phyloP scores from a whole-genome alignment of 2,329 filamentous ascomycete genomes.

The Epichloe sibirici region DNA sequence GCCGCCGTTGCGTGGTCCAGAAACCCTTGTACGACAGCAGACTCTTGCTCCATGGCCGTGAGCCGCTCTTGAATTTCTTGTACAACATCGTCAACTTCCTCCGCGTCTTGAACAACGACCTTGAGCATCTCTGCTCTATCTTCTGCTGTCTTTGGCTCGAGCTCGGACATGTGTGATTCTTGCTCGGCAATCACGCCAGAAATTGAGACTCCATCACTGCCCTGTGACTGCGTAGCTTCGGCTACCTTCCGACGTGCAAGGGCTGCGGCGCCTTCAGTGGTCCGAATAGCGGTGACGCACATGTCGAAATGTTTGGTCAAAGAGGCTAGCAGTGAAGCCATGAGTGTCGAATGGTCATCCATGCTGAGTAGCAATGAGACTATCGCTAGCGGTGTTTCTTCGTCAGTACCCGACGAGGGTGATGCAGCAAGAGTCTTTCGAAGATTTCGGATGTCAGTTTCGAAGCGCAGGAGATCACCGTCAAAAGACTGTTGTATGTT shows the following conservation, averaged over 20 bases:
- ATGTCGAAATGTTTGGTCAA: constrained; percentile 84
- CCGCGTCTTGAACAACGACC: constrained; percentile 62
- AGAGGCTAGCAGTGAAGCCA: constrained; percentile 69
- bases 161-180: constrained; percentile 34
- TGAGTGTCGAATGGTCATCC: constrained; percentile 64
- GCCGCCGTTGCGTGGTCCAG: constrained; percentile 37
- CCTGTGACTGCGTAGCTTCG: constrained; percentile 42
- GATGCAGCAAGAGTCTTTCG: constrained; percentile 41
- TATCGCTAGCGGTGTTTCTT: constrained; percentile 28
- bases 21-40: constrained; percentile 50
- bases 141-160: constrained; percentile 60
- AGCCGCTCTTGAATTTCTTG: constrained; percentile 63
- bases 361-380: constrained; percentile 46
- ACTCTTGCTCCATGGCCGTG: constrained; percentile 62
- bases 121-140: constrained; percentile 75
- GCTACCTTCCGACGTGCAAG: constrained; percentile 56
- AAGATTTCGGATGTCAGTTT: constrained; percentile 57
- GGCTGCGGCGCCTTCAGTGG: constrained; percentile 70
- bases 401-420: constrained; percentile 20
- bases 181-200: constrained; percentile 53
- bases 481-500: constrained; percentile 61
- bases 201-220: constrained; percentile 42
- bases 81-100: constrained; percentile 54
- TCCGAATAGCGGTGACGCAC: constrained; percentile 80
- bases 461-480: constrained; percentile 61